Evolutionary conservation across 306 rosid genomes (phyloP), one percentile per base, ranked within the genome.

Genomic region (Dryas alaskensis): DNA sequence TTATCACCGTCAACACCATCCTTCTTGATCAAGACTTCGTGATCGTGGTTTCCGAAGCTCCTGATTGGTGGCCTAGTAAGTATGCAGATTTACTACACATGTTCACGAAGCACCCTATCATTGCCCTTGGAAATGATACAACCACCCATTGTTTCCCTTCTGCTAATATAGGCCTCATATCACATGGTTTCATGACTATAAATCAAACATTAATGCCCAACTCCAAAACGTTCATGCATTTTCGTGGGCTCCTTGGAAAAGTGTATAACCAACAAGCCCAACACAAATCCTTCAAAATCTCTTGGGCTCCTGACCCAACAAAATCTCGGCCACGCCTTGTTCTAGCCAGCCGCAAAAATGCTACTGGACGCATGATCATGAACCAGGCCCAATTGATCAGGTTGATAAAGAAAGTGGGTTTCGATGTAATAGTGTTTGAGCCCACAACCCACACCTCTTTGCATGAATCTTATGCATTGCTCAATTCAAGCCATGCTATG

Each of bases 401-500:
- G 46, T 79, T 3, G 78, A 57, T 67, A 10, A 43, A 14, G 77
- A 66, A 46, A 2, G 69, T 62, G 3, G 89, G 88, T 1, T 86
- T 89, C 61, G 78, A 81, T 0, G 85, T 86, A 4, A 42, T 69
- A 1, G 22, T 82, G 8, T 84, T 86, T 6, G 58, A 77, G 76
- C 83, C 90, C 40, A 75, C 12, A 5, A 0, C 44, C 3, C 14
- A 6, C 0, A 84, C 77, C 27, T 17, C 80, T 4, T 37, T 82
- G 58, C 16, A 14, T 0, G 67, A 71, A 27, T 59, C 86, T 6
- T 86, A 76, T 48, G 79, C 37, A 5, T 51, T 84, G 7, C 19
- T 89, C 2, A 69, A 75, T 12, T 81, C 86, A 12, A 82, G 87
- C 63, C 86, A 89, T 49, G 84, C 77, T 7, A 79, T 84, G 83